Evolutionary conservation across 768 basidiomycete genomes (phyloP).

Genomic region (Jaapia argillacea): DNA sequence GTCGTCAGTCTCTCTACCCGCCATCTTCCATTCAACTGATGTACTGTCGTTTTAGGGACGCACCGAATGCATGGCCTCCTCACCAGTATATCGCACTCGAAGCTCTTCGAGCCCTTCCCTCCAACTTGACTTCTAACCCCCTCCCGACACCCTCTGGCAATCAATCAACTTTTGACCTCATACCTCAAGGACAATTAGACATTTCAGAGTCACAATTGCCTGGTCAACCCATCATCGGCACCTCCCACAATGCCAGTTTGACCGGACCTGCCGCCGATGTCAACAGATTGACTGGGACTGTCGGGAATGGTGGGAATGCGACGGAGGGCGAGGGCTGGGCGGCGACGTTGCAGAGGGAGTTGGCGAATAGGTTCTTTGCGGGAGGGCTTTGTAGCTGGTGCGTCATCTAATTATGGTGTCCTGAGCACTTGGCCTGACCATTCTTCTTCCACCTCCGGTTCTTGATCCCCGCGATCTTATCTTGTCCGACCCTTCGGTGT

Average conservation of each 20-base stretch:
- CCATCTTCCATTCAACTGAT: neutral
- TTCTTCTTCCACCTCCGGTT: neutral
- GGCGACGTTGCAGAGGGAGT: conserved; percentile 48
- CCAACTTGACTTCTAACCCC: conserved; percentile 51
- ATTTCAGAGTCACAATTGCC: conserved; percentile 63
- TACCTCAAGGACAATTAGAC: conserved; percentile 78
- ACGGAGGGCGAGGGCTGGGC: conserved; percentile 57
- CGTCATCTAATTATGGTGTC: conserved; percentile 12
- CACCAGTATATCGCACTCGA: conserved; percentile 75
- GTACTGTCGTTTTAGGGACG: conserved; percentile 41
- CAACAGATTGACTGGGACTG: conserved; percentile 41
- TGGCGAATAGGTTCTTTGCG: conserved; percentile 79
- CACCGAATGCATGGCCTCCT: conserved; percentile 86
- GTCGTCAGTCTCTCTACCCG: conserved; percentile 5
- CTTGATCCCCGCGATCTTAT: too few relatives aligned
- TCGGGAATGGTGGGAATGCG: conserved; percentile 62
- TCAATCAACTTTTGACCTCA: conserved; percentile 52
- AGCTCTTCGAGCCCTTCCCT: conserved; percentile 66
- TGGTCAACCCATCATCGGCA: conserved; percentile 42
- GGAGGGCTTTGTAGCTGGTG: conserved; percentile 88
- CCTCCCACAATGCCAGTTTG: conserved; percentile 35
- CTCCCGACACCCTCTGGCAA: conserved; percentile 41
- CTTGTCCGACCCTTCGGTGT: too few relatives aligned
- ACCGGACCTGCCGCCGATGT: conserved; percentile 51
- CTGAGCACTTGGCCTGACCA: neutral